Conservation (phyloP, 2,329 filamentous ascomycete species). For the Venturia carpophila region DNA sequence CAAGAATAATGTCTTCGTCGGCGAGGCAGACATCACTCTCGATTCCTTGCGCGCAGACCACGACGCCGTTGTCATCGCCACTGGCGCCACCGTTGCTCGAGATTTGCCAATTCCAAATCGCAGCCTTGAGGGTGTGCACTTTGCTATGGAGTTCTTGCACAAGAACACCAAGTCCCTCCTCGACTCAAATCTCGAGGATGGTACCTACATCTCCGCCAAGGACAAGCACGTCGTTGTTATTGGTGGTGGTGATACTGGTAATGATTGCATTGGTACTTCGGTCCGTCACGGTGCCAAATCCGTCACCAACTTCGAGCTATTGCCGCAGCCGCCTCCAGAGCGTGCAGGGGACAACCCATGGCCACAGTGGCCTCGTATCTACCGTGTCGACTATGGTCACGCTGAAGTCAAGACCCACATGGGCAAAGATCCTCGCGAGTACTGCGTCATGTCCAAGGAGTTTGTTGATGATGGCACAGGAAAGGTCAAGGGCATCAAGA, state of each 20-base stretch:
- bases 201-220: constrained; percentile 85
- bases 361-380: constrained; percentile 97
- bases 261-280: constrained; percentile 95
- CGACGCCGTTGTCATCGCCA: constrained; percentile 83
- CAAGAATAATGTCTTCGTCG: constrained; percentile 68
- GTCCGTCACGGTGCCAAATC: constrained; percentile 93
- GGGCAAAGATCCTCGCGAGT: constrained; percentile 92
- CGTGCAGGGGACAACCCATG: constrained; percentile 92
- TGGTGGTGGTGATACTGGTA: constrained; percentile 94
- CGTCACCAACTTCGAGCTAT: constrained; percentile 90
- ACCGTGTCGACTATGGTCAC: constrained; percentile 97
- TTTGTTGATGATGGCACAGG: constrained; percentile 85
- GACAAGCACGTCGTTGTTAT: constrained; percentile 95
- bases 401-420: constrained; percentile 92
- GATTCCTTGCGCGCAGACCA: constrained; percentile 64
- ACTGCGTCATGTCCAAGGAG: constrained; percentile 96
- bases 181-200: constrained; percentile 79
- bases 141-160: constrained; percentile 95
- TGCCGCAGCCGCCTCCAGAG: constrained; percentile 85
- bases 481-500: constrained; percentile 92
- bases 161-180: constrained; percentile 96
- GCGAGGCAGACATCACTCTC: constrained; percentile 61
- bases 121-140: constrained; percentile 84
- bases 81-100: constrained; percentile 85
- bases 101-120: constrained; percentile 87